Base-by-base conservation (phyloP, 139 green algal genomes). In the Ettlia oleoabundans region DNA sequence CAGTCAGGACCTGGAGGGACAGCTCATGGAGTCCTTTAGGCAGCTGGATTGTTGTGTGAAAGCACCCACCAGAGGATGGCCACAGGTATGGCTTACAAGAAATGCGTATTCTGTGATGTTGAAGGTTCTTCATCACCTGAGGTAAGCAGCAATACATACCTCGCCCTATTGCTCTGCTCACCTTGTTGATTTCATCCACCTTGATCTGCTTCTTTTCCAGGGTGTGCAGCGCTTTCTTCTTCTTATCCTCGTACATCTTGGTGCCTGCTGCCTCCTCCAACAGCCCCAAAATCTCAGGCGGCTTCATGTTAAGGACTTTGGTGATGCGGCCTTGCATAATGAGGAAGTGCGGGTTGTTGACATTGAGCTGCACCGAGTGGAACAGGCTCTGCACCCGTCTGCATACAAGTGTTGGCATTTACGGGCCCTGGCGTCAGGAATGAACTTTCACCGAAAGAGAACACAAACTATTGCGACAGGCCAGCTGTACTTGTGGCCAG, bases 291-390 rank as follows among this genome's bases (percentile, higher is more conserved):
- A 98, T 98, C 92, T 99, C 97, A 3, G 87, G 88, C 0, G 97
- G 96, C 89, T 99, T 99, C 97, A 99, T 99, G 94, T 99, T 99
- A 32, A 99, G 89, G 40, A 99, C 96, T 90, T 98, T 97, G 41
- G 93, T 98, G 87, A 98, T 98, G 52, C 96, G 90, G 42, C 97
- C 96, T 92, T 99, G 97, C 97, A 99, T 99, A 91, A 99, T 99
- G 76, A 99, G 92, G 88, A 99, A 99, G 89, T 99, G 97, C 24
- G 97, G 97, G 86, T 99, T 99, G 95, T 99, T 99, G 53, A 99
- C 95, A 81, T 99, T 99, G 30, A 99, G 91, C 92, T 98, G 94
- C 88, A 99, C 96, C 8, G 93, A 97, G 85, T 99, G 97, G 87
- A 99, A 99, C 52, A 99, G 87, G 84, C 98, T 97, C 68, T 97